These are phyloP conservation scores for Russula foetens DNA, from an alignment of 768 basidiomycete species.

Conservation along the genomic window DNA sequence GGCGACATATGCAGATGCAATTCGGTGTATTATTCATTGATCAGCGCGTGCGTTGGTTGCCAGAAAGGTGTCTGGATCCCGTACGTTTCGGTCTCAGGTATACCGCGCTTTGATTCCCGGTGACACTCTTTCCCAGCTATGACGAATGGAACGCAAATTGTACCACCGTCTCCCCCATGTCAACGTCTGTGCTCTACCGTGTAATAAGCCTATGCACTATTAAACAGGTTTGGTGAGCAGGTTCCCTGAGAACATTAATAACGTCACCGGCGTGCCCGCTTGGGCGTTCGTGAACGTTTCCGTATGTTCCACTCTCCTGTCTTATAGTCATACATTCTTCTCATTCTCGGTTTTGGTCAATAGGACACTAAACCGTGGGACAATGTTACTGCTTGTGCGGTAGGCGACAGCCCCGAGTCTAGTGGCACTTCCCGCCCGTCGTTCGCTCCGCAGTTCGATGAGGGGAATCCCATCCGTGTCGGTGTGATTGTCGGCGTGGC, in stretches of 20 bases:
- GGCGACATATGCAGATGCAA: slow-evolving; percentile 10
- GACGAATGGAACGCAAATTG: background rate
- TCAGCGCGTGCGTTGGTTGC: slow-evolving; percentile 7
- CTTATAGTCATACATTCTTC: background rate
- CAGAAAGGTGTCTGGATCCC: slow-evolving; percentile 3
- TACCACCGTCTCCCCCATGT: background rate
- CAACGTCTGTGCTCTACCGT: background rate
- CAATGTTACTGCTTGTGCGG: slow-evolving; percentile 2
- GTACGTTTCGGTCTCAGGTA: background rate
- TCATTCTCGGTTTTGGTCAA: background rate
- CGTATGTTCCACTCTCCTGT: background rate
- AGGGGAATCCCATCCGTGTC: background rate
- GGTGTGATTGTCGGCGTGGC: background rate
- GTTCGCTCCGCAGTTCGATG: background rate
- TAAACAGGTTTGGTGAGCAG: background rate
- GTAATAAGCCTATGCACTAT: background rate
- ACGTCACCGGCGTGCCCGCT: background rate
- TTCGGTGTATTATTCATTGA: slow-evolving; percentile 3
- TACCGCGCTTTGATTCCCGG: background rate
- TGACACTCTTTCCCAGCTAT: background rate
- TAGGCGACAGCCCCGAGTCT: background rate
- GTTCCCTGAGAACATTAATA: background rate
- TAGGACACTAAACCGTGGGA: slow-evolving; percentile 2
- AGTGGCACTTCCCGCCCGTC: background rate
- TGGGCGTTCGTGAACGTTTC: slow-evolving; percentile 8